Base-by-base conservation (phyloP, 148 eudicot species). In the Rhododendron kiyosumense region DNA sequence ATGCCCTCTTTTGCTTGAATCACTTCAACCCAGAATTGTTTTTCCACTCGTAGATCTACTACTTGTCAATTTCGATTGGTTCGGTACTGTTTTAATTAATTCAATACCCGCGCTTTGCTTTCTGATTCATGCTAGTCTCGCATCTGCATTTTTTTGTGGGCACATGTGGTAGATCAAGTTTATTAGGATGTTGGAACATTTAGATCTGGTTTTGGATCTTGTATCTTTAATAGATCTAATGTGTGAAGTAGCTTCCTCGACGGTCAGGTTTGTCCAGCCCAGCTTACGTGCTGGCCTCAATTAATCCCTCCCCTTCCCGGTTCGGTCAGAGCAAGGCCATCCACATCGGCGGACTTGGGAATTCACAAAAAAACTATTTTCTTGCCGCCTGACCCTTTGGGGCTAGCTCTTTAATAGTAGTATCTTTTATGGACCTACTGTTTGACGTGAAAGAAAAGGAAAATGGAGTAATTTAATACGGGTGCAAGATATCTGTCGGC, bases 161-260 rank as follows among this genome's bases (percentile, higher is more conserved):
- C 10, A 46, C 22, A 73, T 17, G 7, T 32, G 79, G 32, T 34
- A 49, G 85, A 84, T 73, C 85, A 17, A 71, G 79, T 48, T 48
- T 51, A 45, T 4, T 43, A 34, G 30, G 32, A 38, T 52, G 69
- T 78, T 18, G 41, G 28, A 36, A n/a, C 41, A 6, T 41, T 59
- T 63, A 85, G 86, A 85, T 85, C 83, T 78, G 76, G 76, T 59
- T 41, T 78, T 78, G 57, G 59, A 28, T 61, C 20, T 59, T 78
- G 52, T 3, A 2, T 59, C 17, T 54, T 43, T 41, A 5, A 43
- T 61, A 22, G 83, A 78, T 85, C 86, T 78, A 69, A 75, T 76
- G 4, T 76, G 4, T 14, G 2, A 57, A 76, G 48, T 46, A 46
- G 61, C 61, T 14, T 36, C 38, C 38, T 3, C 3, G 36, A 34